These are phyloP conservation scores for Scorias spongiosa DNA, from an alignment of 2,329 filamentous ascomycete genomes.

Conservation along the genomic window DNA sequence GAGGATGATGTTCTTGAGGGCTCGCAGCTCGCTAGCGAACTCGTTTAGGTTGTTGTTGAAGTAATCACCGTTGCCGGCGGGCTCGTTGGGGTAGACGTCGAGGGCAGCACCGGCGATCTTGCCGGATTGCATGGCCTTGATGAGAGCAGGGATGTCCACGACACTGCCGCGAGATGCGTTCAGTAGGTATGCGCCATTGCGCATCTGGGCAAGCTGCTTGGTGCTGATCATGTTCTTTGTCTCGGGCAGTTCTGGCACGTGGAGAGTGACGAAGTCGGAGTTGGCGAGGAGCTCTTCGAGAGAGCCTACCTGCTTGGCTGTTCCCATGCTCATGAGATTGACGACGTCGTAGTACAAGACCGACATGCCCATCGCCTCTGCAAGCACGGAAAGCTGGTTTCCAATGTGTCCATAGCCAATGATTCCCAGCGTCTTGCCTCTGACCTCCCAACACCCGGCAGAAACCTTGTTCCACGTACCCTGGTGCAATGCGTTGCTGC, in stretches of 20 bases:
- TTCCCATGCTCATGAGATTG: slow-evolving; percentile 88
- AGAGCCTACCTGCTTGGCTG: slow-evolving; percentile 64
- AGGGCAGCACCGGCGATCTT: slow-evolving; percentile 89
- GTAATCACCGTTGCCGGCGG: slow-evolving; percentile 85
- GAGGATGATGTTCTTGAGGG: slow-evolving; percentile 81
- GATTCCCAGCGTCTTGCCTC: slow-evolving; percentile 92
- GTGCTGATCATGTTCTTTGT: slow-evolving; percentile 85
- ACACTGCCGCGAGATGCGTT: slow-evolving; percentile 91
- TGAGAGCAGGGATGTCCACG: slow-evolving; percentile 82
- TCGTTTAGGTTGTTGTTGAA: slow-evolving; percentile 71
- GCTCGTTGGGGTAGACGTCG: slow-evolving; percentile 91
- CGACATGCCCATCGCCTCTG: slow-evolving; percentile 94
- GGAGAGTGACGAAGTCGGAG: slow-evolving; percentile 85
- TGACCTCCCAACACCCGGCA: slow-evolving; percentile 91
- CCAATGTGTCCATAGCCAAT: slow-evolving; percentile 97
- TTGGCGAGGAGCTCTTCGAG: slow-evolving; percentile 61
- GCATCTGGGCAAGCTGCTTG: slow-evolving; percentile 73
- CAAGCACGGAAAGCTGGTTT: slow-evolving; percentile 84
- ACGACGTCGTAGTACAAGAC: slow-evolving; percentile 96
- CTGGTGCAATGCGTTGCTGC: slow-evolving; percentile 83
- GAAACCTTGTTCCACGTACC: slow-evolving; percentile 98
- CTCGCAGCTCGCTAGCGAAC: slow-evolving; percentile 74
- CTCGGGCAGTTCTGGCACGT: slow-evolving; percentile 86
- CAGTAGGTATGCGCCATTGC: slow-evolving; percentile 81
- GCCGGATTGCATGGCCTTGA: slow-evolving; percentile 70